Conservation (phyloP, 176 grass and related monocot genomes). For the Olyra latifolia region DNA sequence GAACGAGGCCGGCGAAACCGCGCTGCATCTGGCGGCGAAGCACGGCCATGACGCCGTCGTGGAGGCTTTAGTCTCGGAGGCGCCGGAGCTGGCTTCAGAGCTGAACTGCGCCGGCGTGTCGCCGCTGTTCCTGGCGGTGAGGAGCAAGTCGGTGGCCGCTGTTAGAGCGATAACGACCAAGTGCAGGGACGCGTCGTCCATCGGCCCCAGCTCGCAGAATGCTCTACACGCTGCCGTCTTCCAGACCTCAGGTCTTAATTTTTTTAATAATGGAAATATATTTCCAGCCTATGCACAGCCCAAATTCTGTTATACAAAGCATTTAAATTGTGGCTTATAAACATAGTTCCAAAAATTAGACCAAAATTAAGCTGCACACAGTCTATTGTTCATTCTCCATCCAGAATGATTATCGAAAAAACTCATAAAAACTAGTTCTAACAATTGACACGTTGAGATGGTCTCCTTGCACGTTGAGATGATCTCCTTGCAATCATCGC, state of each 20-base stretch:
- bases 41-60: not conserved
- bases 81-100: not conserved
- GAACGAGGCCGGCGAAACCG: constrained; percentile 6
- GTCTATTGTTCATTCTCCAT: no score
- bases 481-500: no score
- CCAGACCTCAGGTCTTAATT: not conserved
- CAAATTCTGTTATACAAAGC: no score
- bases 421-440: no score
- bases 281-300: no score
- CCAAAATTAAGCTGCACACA: no score
- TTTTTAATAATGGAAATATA: no score
- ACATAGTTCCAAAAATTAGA: no score
- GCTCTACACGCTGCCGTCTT: constrained; percentile 42
- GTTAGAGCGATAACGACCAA: not conserved
- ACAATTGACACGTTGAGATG: no score
- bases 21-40: constrained; percentile 16
- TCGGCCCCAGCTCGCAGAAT: constrained; percentile 11
- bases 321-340: no score
- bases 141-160: not conserved
- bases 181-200: not conserved
- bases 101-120: not conserved
- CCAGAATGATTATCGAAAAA: no score
- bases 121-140: constrained; percentile 31
- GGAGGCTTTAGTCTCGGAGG: not conserved
- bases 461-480: no score